Conservation (phyloP, 345 rosid species). For the Streptanthus diversifolius region DNA sequence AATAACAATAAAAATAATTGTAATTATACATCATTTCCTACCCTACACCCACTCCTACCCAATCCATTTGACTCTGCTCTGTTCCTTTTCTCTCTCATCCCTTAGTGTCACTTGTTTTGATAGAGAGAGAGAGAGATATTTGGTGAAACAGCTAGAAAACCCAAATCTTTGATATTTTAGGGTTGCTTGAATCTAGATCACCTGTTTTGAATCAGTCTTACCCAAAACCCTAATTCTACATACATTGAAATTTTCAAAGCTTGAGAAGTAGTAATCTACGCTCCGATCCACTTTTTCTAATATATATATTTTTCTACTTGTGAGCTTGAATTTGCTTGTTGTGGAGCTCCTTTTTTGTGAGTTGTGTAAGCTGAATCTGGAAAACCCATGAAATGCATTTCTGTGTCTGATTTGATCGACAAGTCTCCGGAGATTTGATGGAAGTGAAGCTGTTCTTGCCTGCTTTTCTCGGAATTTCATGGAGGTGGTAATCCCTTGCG, state of each 20-base stretch:
- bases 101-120: slow-evolving; percentile 29
- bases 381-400: slow-evolving; percentile 41
- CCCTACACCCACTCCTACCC: slow-evolving; percentile 32
- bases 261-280: slow-evolving; percentile 9
- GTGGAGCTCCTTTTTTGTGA: background rate
- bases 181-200: slow-evolving; percentile 36
- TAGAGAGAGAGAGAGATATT: slow-evolving; percentile 1
- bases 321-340: background rate
- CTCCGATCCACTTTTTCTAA: slow-evolving; percentile 15
- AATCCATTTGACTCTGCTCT: slow-evolving; percentile 30
- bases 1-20: background rate
- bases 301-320: background rate
- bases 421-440: slow-evolving; percentile 49
- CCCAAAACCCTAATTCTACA: slow-evolving; percentile 23
- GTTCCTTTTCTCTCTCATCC: slow-evolving; percentile 16
- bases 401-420: slow-evolving; percentile 35
- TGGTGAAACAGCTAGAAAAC: background rate
- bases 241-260: slow-evolving; percentile 27
- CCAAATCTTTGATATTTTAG: slow-evolving; percentile 1
- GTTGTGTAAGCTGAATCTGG: background rate
- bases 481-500: slow-evolving; percentile 51
- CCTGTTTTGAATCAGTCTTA: slow-evolving; percentile 37
- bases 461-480: slow-evolving; percentile 47
- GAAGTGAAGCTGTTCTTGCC: slow-evolving; percentile 40
- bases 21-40: slow-evolving; percentile 9